phyloP scores from a whole-genome alignment of 2,329 filamentous ascomycete genomes.

The Sporothrix globosa region DNA sequence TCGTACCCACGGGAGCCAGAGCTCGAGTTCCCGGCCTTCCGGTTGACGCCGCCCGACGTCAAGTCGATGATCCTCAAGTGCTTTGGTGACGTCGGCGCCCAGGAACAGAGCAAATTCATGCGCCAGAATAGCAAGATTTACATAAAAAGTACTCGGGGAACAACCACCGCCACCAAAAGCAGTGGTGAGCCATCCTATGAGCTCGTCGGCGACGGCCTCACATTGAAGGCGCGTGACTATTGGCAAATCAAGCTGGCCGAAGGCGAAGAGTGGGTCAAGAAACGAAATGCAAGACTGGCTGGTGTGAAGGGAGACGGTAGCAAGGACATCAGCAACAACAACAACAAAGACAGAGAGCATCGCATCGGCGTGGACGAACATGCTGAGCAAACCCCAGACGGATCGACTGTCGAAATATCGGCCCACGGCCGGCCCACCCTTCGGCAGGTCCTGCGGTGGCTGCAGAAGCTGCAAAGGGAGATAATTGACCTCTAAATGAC shows the following conservation, averaged over 20 bases:
- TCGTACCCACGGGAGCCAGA: constrained; percentile 61
- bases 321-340: not conserved
- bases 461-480: constrained; percentile 13
- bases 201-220: constrained; percentile 20
- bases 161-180: too few relatives aligned
- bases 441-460: constrained; percentile 17
- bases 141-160: constrained; percentile 28
- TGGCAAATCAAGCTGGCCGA: constrained; percentile 29
- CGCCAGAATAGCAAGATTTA: constrained; percentile 34
- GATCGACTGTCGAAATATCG: not conserved
- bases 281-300: not conserved
- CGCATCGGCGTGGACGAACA: not conserved
- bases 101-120: constrained; percentile 34
- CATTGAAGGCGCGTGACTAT: constrained; percentile 15
- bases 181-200: not conserved
- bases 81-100: constrained; percentile 25
- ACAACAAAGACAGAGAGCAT: not conserved
- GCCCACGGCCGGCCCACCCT: constrained; percentile 29
- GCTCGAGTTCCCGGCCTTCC: constrained; percentile 59
- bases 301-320: not conserved
- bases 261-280: constrained; percentile 26
- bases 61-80: constrained; percentile 34
- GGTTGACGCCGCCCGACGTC: constrained; percentile 32
- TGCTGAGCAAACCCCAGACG: not conserved
- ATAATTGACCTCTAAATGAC: not conserved